Percentiles rank a stretch among this genome's conserved stretches.
phyloP scores from a whole-genome alignment of 495 filamentous ascomycete genomes.

The Tuber microsphaerosporum region DNA sequence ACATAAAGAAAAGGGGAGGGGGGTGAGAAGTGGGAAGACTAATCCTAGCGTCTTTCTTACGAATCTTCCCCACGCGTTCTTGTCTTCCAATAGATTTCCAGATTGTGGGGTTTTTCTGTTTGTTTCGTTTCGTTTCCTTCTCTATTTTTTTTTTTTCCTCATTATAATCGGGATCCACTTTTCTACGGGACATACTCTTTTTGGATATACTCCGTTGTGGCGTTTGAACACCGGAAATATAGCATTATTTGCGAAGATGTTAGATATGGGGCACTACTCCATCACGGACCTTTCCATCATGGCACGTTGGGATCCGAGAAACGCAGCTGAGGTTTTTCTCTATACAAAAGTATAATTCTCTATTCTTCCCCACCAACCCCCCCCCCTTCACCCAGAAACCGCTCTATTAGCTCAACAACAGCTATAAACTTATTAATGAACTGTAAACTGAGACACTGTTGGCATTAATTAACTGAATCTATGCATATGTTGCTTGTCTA shows the following conservation, averaged over 20 bases:
- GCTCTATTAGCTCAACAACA: not conserved
- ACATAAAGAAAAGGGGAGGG: not conserved
- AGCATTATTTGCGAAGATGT: not conserved
- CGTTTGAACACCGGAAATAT: not conserved
- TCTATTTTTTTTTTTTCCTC: not conserved
- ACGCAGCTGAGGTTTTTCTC: constrained; percentile 36
- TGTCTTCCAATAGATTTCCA: not conserved
- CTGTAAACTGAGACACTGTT: not conserved
- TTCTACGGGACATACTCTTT: not conserved
- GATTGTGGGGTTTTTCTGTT: not conserved
- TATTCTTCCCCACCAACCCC: not conserved
- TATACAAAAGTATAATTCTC: constrained; percentile 38
- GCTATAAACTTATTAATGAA: not conserved
- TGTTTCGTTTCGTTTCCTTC: not conserved
- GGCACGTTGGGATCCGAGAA: constrained; percentile 31
- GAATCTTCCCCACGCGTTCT: not conserved
- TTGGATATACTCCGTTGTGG: not conserved
- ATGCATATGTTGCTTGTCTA: constrained; percentile 1
- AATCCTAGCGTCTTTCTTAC: not conserved
- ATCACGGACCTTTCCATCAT: constrained; percentile 36
- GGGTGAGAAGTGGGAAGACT: not conserved
- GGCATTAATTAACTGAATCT: not conserved
- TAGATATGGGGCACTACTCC: not conserved
- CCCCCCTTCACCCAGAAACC: not conserved
- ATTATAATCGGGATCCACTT: not conserved